Evolutionary conservation across 352 stramenopile species (phyloP).

Genomic region (Globisporangium irregulare): DNA sequence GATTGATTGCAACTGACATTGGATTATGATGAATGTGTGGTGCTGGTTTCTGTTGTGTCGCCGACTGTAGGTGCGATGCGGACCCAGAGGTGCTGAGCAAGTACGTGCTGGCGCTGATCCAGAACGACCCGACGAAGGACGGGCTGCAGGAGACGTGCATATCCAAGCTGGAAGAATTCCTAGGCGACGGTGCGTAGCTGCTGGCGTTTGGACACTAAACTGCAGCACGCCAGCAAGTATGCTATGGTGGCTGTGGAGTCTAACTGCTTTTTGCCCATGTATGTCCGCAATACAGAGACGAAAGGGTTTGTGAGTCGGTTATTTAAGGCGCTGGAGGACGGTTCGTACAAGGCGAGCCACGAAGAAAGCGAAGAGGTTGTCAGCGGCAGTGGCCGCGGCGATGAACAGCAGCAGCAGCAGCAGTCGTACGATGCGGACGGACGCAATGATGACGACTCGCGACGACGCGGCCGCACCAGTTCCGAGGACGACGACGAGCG

Average conservation of each 20-base stretch:
- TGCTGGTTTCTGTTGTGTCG: slow-evolving; percentile 11
- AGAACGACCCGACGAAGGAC: slow-evolving; percentile 75
- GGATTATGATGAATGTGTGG: not conserved
- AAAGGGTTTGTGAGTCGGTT: slow-evolving; percentile 64
- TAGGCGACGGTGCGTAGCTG: slow-evolving; percentile 59
- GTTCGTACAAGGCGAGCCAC: slow-evolving; percentile 44
- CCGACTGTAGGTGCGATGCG: slow-evolving; percentile 62
- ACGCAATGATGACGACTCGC: slow-evolving; percentile 26
- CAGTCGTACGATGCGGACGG: slow-evolving; percentile 14
- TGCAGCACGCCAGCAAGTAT: not conserved
- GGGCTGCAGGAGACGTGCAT: slow-evolving; percentile 70
- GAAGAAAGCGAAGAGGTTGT: slow-evolving; percentile 23
- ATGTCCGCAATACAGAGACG: slow-evolving; percentile 47
- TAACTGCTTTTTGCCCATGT: slow-evolving; percentile 4
- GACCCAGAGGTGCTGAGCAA: slow-evolving; percentile 86
- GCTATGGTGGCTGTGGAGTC: not conserved
- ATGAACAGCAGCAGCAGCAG: slow-evolving; percentile 10
- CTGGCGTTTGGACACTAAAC: not conserved
- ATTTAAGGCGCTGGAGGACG: slow-evolving; percentile 62
- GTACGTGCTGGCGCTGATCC: slow-evolving; percentile 82
- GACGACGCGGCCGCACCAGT: slow-evolving; percentile 30
- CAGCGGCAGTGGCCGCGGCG: not conserved
- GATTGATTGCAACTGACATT: slow-evolving; percentile 6
- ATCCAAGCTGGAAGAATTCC: slow-evolving; percentile 81
- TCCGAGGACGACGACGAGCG: slow-evolving; percentile 63